Conservation (phyloP, 352 stramenopile species). For the Phytophthora colocasiae region DNA sequence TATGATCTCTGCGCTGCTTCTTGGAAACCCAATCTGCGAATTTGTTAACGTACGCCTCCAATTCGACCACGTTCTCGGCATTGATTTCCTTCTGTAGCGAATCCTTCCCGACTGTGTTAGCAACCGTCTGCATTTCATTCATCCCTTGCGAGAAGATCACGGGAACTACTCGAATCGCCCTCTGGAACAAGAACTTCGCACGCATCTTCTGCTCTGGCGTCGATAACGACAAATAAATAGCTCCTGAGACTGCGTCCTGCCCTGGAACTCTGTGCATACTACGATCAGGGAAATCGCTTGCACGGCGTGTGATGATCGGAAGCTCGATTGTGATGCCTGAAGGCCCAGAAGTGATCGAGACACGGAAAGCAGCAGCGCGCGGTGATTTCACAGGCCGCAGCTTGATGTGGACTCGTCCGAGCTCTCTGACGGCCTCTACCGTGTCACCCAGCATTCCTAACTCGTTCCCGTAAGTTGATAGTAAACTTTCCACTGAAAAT, state of each 20-base stretch:
- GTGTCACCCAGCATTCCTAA: slow-evolving; percentile 88
- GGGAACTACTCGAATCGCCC: slow-evolving; percentile 68
- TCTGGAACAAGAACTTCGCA: slow-evolving; percentile 66
- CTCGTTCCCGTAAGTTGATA: slow-evolving; percentile 89
- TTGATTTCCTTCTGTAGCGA: slow-evolving; percentile 88
- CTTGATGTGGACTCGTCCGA: slow-evolving; percentile 73
- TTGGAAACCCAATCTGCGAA: slow-evolving; percentile 52
- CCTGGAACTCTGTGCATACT: slow-evolving; percentile 83
- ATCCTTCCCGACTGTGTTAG: slow-evolving; percentile 86
- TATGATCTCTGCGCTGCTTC: slow-evolving; percentile 28
- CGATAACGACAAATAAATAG: slow-evolving; percentile 67
- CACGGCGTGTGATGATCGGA: slow-evolving; percentile 68
- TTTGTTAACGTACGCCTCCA: slow-evolving; percentile 63
- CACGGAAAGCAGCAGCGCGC: slow-evolving; percentile 66
- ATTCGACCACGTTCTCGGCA: slow-evolving; percentile 62
- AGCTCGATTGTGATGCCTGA: slow-evolving; percentile 77
- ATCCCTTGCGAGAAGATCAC: slow-evolving; percentile 91
- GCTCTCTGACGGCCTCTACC: slow-evolving; percentile 78
- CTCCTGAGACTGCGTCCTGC: slow-evolving; percentile 75
- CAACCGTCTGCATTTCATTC: slow-evolving; percentile 95
- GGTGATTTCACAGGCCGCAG: slow-evolving; percentile 73
- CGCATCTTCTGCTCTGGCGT: slow-evolving; percentile 57
- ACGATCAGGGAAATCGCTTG: slow-evolving; percentile 43
- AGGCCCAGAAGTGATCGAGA: slow-evolving; percentile 70
- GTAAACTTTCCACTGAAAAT: slow-evolving; percentile 83